A percentile compares a stretch with the other conserved stretches of the same genome.
phyloP scores from a whole-genome alignment of 208 protist species.

The Leishmania mexicana region DNA sequence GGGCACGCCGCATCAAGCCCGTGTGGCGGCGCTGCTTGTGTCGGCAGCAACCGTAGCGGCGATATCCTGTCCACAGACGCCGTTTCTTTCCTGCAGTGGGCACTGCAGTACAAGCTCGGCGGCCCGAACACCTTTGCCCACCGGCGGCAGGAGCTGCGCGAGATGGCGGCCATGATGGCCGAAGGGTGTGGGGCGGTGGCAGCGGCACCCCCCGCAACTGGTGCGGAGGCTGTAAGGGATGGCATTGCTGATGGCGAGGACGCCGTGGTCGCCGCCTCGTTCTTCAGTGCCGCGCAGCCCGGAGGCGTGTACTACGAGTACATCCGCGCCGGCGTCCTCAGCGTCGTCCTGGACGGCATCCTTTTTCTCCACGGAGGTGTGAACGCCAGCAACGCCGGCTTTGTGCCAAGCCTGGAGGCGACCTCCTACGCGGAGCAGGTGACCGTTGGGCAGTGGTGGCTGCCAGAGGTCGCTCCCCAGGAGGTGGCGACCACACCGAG shows the following conservation, averaged over 20 bases:
- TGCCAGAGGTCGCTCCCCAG: constrained; percentile 20
- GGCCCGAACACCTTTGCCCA: constrained; percentile 61
- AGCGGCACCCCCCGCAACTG: not conserved
- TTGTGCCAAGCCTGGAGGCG: constrained; percentile 50
- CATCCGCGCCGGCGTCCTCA: constrained; percentile 56
- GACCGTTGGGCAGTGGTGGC: constrained; percentile 26
- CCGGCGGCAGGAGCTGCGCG: constrained; percentile 61
- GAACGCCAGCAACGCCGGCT: constrained; percentile 62
- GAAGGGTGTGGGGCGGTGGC: not conserved
- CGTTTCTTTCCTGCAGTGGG: constrained; percentile 67
- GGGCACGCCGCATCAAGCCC: not conserved
- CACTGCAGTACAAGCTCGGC: constrained; percentile 70
- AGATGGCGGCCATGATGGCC: constrained; percentile 21
- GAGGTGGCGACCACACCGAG: not conserved
- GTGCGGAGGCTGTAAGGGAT: not conserved
- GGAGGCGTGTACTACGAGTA: constrained; percentile 84
- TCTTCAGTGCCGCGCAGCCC: constrained; percentile 53
- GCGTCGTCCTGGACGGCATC: constrained; percentile 50
- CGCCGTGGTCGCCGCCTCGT: constrained; percentile 65
- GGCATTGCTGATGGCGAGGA: constrained; percentile 25
- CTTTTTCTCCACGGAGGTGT: constrained; percentile 91
- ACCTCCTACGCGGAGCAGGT: constrained; percentile 27
- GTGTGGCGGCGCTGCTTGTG: not conserved
- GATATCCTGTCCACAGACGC: constrained; percentile 20
- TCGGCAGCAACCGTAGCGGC: not conserved